A percentile compares a stretch with the other conserved stretches of the same genome.
Conservation (phyloP, 1,284 basidiomycete species). For the Cryptococcus sp. region DNA sequence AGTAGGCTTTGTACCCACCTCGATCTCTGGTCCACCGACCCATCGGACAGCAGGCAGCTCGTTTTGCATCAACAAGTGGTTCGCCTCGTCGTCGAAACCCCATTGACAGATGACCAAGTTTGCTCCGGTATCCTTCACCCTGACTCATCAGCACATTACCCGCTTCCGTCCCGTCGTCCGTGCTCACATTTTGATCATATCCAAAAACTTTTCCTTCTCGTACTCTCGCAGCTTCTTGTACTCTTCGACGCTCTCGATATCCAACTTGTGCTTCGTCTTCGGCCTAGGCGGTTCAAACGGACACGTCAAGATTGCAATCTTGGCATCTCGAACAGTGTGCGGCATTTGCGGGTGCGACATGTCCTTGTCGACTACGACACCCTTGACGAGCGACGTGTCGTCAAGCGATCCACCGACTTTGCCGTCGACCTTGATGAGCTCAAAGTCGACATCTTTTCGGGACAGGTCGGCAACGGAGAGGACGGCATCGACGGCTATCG, state of each 20-base stretch:
- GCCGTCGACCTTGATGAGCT: conserved; percentile 98
- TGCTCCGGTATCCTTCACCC: conserved; percentile 95
- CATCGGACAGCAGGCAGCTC: conserved; percentile 96
- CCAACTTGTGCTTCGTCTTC: conserved; percentile 99
- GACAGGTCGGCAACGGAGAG: conserved; percentile 91
- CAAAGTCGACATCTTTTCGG: conserved; percentile 92
- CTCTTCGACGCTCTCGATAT: conserved; percentile 97
- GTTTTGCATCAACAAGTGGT: conserved; percentile 96
- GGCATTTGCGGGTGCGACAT: conserved; percentile 99
- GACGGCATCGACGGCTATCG: conserved; percentile 96
- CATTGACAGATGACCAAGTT: conserved; percentile 99
- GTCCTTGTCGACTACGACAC: conserved; percentile 98
- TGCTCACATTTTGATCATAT: conserved; percentile 77
- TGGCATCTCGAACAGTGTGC: conserved; percentile 75
- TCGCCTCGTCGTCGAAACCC: conserved; percentile 99
- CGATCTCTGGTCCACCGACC: conserved; percentile 98
- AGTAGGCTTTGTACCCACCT: too few relatives aligned
- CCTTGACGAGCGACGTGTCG: conserved; percentile 73
- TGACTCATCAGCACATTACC: conserved; percentile 30
- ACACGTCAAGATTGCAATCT: conserved; percentile 94
- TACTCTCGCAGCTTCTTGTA: conserved; percentile 92
- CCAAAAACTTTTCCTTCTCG: conserved; percentile 90
- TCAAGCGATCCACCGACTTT: conserved; percentile 96
- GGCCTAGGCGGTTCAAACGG: conserved; percentile 98
- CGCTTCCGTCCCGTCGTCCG: neutral